Conservation (phyloP, 2,329 filamentous ascomycete species). For the Stagonosporopsis chrysanthemi region DNA sequence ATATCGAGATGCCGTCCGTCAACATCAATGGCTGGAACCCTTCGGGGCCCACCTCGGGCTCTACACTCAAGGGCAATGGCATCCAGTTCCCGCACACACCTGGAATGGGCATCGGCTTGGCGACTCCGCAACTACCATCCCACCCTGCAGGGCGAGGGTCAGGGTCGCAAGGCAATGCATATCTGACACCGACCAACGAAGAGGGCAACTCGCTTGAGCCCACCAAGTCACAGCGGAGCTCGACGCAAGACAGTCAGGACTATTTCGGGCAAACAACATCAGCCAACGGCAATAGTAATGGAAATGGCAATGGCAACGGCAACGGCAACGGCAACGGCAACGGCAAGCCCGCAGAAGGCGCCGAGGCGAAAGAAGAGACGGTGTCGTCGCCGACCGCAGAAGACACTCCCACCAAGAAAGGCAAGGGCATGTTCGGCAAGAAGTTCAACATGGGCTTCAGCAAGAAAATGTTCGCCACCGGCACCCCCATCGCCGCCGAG, state of each 20-base stretch:
- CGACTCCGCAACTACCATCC: conserved; percentile 65
- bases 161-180: conserved; percentile 45
- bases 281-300: conserved; percentile 30
- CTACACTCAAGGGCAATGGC: conserved; percentile 67
- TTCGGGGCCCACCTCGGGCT: conserved; percentile 55
- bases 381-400: conserved; percentile 52
- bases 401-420: conserved; percentile 56
- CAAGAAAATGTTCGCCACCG: conserved; percentile 78
- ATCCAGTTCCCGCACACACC: conserved; percentile 70
- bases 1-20: conserved; percentile 63
- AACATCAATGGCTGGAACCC: conserved; percentile 56
- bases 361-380: conserved; percentile 40
- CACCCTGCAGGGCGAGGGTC: conserved; percentile 46
- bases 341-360: conserved; percentile 38
- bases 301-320: conserved; percentile 34
- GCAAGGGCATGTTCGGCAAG: conserved; percentile 76
- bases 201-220: conserved; percentile 61
- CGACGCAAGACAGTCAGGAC: conserved; percentile 66
- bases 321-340: conserved; percentile 22
- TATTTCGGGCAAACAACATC: conserved; percentile 66
- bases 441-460: conserved; percentile 82
- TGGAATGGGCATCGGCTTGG: conserved; percentile 78
- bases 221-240: conserved; percentile 63
- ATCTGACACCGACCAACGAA: conserved; percentile 51
- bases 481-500: conserved; percentile 67